Evolutionary conservation across 2,329 filamentous ascomycete species (phyloP), one percentile per base, ranked within the genome.

Genomic region (Penicillium sp.): DNA sequence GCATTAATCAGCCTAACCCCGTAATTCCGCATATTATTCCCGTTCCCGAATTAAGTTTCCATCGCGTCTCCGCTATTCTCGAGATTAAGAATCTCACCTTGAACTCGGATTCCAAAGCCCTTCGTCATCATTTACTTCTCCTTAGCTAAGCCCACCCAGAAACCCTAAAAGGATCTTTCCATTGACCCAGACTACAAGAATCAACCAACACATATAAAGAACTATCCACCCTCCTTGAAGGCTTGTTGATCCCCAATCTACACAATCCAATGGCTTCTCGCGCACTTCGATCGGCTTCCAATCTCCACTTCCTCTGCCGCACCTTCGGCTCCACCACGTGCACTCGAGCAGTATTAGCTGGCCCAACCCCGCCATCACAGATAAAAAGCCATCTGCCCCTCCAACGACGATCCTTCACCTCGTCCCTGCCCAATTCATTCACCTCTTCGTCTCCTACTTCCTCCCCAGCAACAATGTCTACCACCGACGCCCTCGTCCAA

Each of bases 401-500:
- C 55, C 65, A 51, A 53, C 19, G 64, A 30, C 33, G 64, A 26
- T 5, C 61, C n/a, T 72, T 70, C 19, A 68, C 65, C 13, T 64
- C 61, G 13, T 47, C 44, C 13, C 44, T 47, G 13, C 44, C 44
- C 44, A 47, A 26, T 17, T 47, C 44, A 15, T 47, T 49, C 26
- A 30, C 26, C 28, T 26, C 42, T 8, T 30, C 50, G 17, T 56
- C 49, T 28, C 19, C 62, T 17, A 30, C 37, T 7, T 30, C 51
- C 17, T 56, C 49, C 30, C 15, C 63, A 28, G 19, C 59, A 47
- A 58, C 42, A 6, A 67, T 67, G 64, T 56, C 60, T 9, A 66
- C 68, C n/a, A 65, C 69, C 24, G 66, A 71, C 44, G 53, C 68
- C 33, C 61, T 78, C 44, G 60, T 77, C 55, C 69, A 74, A 22